Evolutionary conservation across 106 monocot genomes (phyloP).

Genomic region (Acanthochlamys bracteata): DNA sequence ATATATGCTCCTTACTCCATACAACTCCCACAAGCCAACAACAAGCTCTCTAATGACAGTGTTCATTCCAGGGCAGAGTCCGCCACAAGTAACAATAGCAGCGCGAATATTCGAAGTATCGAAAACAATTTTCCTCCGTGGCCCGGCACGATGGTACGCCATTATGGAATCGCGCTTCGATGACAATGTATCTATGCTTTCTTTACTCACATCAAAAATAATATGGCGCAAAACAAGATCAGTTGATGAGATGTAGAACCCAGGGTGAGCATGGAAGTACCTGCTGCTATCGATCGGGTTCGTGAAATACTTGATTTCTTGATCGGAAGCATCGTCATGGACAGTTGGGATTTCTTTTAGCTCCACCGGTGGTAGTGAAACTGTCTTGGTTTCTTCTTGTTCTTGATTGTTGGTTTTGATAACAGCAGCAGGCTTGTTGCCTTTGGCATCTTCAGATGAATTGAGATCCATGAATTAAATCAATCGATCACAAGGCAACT

Average conservation of each 20-base stretch:
- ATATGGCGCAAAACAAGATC: constrained; percentile 70
- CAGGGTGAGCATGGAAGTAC: constrained; percentile 39
- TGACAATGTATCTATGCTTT: constrained; percentile 11
- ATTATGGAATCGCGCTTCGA: constrained; percentile 7
- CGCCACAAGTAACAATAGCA: constrained; percentile 86
- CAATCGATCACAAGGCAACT: too few species aligned
- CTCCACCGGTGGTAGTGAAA: constrained; percentile 44
- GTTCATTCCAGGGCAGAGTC: constrained; percentile 82
- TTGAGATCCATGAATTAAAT: not conserved
- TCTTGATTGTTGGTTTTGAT: not conserved
- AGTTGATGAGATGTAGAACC: constrained; percentile 56
- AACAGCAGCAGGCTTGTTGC: not conserved
- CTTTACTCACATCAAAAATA: constrained; percentile 29
- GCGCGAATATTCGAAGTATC: constrained; percentile 39
- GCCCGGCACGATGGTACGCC: constrained; percentile 80
- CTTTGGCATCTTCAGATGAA: not conserved
- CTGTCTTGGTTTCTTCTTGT: not conserved
- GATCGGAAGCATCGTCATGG: constrained; percentile 19
- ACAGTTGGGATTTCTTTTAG: constrained; percentile 41
- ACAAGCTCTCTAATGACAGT: constrained; percentile 87
- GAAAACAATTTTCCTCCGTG: constrained; percentile 39
- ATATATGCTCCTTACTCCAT: constrained; percentile 62
- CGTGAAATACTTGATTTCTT: not conserved
- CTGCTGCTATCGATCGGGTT: constrained; percentile 55
- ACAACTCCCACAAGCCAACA: constrained; percentile 67